Percentiles rank a stretch among this genome's conserved stretches.
These are phyloP conservation scores for Phytophthora agathidicida DNA, from an alignment of 352 stramenopile genomes.

Conservation along the genomic window DNA sequence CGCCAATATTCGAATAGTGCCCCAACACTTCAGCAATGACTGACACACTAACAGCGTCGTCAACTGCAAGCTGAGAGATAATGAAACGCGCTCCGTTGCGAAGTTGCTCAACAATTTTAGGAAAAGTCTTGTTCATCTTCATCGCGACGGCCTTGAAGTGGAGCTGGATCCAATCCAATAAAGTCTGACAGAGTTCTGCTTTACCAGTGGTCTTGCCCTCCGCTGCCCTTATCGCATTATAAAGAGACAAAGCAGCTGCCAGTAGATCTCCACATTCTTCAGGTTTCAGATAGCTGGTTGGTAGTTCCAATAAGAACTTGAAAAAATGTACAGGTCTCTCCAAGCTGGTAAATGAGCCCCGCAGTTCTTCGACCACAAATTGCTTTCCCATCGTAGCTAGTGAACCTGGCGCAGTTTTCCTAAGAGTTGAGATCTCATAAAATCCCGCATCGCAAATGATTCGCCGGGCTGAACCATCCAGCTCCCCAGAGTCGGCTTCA, in stretches of 20 bases:
- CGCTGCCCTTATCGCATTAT: slow-evolving; percentile 16
- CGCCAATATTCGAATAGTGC: slow-evolving; percentile 35
- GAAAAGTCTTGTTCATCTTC: slow-evolving; percentile 9
- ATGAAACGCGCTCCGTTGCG: slow-evolving; percentile 24
- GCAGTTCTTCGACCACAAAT: slow-evolving; percentile 26
- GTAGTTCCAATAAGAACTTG: slow-evolving; percentile 40
- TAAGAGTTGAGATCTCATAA: slow-evolving; percentile 76
- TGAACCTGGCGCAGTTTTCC: slow-evolving; percentile 42
- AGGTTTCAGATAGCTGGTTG: slow-evolving; percentile 37
- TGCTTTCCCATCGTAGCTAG: slow-evolving; percentile 34
- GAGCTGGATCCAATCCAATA: slow-evolving; percentile 35
- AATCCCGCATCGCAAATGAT: slow-evolving; percentile 79
- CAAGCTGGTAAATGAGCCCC: slow-evolving; percentile 6
- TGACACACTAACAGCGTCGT: slow-evolving; percentile 13
- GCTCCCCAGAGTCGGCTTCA: slow-evolving; percentile 19
- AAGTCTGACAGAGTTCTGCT: slow-evolving; percentile 14
- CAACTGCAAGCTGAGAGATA: slow-evolving; percentile 26
- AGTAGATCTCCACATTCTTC: slow-evolving; percentile 33
- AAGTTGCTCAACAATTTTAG: slow-evolving; percentile 19
- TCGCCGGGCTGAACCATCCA: slow-evolving; percentile 36
- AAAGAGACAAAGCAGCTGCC: slow-evolving; percentile 24
- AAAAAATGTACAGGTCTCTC: slow-evolving; percentile 29
- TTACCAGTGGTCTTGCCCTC: background rate
- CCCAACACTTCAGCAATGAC: slow-evolving; percentile 39
- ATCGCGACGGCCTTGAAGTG: slow-evolving; percentile 32